Base-by-base conservation (phyloP, 1,139 yeast genomes). In the Zygosaccharomyces pseudobailii region DNA sequence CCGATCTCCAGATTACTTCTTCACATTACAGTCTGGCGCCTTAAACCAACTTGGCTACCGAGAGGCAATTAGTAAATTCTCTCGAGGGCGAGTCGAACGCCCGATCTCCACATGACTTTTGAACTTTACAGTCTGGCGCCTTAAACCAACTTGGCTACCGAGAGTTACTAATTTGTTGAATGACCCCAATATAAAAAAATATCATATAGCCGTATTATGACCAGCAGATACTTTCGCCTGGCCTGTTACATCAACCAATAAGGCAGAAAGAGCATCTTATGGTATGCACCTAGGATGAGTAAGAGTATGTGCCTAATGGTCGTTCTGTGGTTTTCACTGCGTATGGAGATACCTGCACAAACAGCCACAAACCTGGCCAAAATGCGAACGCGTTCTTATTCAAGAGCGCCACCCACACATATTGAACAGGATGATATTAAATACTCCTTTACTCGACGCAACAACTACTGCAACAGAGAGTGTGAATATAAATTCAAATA, bases 61-160 rank as follows among this genome's bases (percentile, higher is more conserved):
- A 44, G 52, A 46, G 52, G 21, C 17, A n/a, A 9, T 1, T 4
- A 55, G 50, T 47, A 45, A 52, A 28, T 44, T 56, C 59, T 56
- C 59, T 55, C 58, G 59, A 58, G 59, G 59, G 59, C 54, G 59
- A 56, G 52, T 56, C 59, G 59, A 56, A 56, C 59, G 54, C 59
- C 59, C 59, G 59, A 56, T 56, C 49, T 56, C 58, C 54, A 56
- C 58, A 56, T 56, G 42, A 48, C 58, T 45, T 48, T 34, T 44
- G 48, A 13, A 46, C 48, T 49, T 56, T 55, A 55, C 58, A 55
- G 58, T 56, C 58, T 55, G 54, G 58, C 59, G 59, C 59, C 59
- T 54, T 56, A 55, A 53, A 56, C 59, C 59, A 56, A 56, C 59
- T 56, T 56, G 58, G 59, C 59, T 48, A 56, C 59, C 59, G 59